Base-by-base conservation (phyloP, 768 basidiomycete species). In the Flagelloscypha sp. region DNA sequence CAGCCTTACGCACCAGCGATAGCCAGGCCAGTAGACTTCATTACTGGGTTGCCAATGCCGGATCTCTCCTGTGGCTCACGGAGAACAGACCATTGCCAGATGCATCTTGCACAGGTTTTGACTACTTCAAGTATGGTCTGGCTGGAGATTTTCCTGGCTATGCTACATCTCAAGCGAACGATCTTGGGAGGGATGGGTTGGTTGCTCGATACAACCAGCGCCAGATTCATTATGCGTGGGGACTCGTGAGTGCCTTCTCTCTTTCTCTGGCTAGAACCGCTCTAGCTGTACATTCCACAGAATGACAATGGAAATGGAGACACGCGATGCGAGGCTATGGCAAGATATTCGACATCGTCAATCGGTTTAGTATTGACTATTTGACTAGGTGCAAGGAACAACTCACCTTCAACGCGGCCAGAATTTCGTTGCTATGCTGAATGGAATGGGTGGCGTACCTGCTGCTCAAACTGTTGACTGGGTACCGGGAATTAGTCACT, bases 401-500 rank as follows among this genome's bases (percentile, higher is more conserved):
- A 13, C 34, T n/a, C 34, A 24, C n/a, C 19, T 35, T 6, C 23
- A 35, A 13, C 20, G 34, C 4, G 34, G 34, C 17, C 34, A 19
- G 7, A 35, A 35, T 15, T 35, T 24, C n/a, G 34, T 35, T 6
- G 23, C 13, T 7, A 35, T 35, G 34, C 19, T 35, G 4, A 1
- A 35, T 16, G 34, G 34, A n/a, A 35, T 35, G 34, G 34, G 34
- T 11, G 34, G 34, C 16, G 9, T 27, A 21, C 34, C 34, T 15
- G 11, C 8, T 13, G 24, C 24, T 13, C 24, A 9, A 11, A 35
- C 34, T 5, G 24, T 35, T 11, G 34, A 35, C 15, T 35, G 10
- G 12, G 16, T 35, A 6, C 34, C 34, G 5, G 24, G 24, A 15
- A 25, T 35, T 2, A 10, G 24, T 1, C 34, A 35, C n/a, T 35